Conservation (phyloP, 257 asterid genomes). For the Fraxinus pennsylvanica region DNA sequence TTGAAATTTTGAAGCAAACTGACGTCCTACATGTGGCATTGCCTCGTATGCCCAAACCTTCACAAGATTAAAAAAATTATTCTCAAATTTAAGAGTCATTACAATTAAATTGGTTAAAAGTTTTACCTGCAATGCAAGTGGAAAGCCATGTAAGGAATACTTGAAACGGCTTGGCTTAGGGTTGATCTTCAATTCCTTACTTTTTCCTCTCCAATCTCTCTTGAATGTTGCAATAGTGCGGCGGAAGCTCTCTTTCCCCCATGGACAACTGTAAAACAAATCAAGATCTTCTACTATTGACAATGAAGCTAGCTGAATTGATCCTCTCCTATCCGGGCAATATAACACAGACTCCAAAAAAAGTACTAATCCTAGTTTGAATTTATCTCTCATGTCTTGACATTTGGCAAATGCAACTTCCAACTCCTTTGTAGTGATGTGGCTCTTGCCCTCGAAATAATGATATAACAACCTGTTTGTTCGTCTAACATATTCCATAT, state of each 20-base stretch:
- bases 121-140: conserved; percentile 9
- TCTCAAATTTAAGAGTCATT: neutral
- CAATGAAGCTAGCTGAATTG: neutral
- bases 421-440: conserved; percentile 3
- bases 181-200: neutral
- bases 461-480: neutral
- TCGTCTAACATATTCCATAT: neutral
- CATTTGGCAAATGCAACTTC: conserved; percentile 1
- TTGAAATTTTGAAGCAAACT: conserved; percentile 4
- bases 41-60: conserved; percentile 10
- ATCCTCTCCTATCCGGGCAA: neutral
- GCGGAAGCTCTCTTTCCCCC: conserved; percentile 3
- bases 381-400: neutral
- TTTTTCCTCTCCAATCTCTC: conserved; percentile 6
- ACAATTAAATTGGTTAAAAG: neutral
- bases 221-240: neutral
- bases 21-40: neutral
- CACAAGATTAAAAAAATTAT: neutral
- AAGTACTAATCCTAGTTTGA: neutral
- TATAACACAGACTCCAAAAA: conserved; percentile 3
- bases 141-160: conserved; percentile 1
- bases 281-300: conserved; percentile 7
- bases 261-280: neutral
- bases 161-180: conserved; percentile 8
- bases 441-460: conserved; percentile 1